Evolutionary conservation across 1,139 yeast species (phyloP).

Genomic region (Kodamaea ohmeri): DNA sequence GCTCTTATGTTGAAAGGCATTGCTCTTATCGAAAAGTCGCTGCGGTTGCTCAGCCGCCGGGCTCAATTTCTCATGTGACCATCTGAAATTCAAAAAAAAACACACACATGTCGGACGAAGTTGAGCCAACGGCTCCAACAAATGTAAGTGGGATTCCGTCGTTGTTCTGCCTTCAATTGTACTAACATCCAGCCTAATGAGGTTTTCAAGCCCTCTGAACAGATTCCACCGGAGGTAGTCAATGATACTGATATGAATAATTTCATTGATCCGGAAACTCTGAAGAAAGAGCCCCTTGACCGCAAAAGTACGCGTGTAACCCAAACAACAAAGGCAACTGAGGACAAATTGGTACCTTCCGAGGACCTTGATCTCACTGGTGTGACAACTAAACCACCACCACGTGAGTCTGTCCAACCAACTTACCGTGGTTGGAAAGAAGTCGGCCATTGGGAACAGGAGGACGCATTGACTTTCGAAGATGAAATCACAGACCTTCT

Average conservation of each 20-base stretch:
- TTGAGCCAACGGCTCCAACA: conserved; percentile 11
- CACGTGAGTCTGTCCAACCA: conserved; percentile 58
- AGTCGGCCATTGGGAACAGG: conserved; percentile 80
- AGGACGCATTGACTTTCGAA: conserved; percentile 59
- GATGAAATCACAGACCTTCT: conserved; percentile 70
- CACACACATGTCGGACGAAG: conserved; percentile 8
- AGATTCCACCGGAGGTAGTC: conserved; percentile 13
- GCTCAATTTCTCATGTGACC: conserved; percentile 1
- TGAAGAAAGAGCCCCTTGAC: not conserved
- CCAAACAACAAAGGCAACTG: not conserved
- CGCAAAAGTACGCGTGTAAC: not conserved
- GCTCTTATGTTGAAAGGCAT: too few species aligned
- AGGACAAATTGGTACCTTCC: conserved; percentile 13
- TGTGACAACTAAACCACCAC: conserved; percentile 40
- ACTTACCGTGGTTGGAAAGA: conserved; percentile 91
- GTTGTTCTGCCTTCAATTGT: not conserved
- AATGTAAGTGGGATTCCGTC: too few species aligned
- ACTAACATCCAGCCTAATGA: conserved; percentile 18
- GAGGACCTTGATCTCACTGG: conserved; percentile 30
- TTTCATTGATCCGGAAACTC: conserved; percentile 2
- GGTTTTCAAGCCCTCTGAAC: conserved; percentile 17
- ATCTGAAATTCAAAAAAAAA: conserved; percentile 4
- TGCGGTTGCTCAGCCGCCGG: not conserved
- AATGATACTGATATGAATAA: conserved; percentile 11
- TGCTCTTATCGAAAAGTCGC: too few species aligned